Percentiles rank a stretch among this genome's conserved stretches.
These are phyloP conservation scores for Wickerhamiella bombiphila DNA, from an alignment of 805 yeast genomes.

Conservation along the genomic window DNA sequence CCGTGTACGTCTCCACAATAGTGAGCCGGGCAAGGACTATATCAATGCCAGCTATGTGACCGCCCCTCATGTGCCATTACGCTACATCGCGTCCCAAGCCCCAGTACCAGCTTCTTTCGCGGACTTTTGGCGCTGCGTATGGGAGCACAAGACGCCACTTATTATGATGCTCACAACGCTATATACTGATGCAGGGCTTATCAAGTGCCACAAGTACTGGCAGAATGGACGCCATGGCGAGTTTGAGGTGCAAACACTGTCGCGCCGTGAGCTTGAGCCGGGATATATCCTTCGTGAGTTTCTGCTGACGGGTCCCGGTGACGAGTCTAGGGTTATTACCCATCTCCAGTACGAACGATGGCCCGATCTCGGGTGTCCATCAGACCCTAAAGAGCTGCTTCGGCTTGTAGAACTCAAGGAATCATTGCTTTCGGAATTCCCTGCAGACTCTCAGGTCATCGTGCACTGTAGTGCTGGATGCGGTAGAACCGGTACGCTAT, in stretches of 20 bases:
- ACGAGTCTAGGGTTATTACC: conserved; percentile 32
- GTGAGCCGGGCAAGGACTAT: conserved; percentile 33
- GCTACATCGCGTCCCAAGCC: conserved; percentile 86
- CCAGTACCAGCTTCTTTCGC: conserved; percentile 66
- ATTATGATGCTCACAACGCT: conserved; percentile 61
- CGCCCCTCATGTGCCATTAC: conserved; percentile 25
- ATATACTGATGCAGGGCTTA: conserved; percentile 62
- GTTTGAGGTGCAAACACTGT: conserved; percentile 18
- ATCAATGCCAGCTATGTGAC: conserved; percentile 70
- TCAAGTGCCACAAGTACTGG: conserved; percentile 87
- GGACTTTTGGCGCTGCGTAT: conserved; percentile 73
- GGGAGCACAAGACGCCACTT: conserved; percentile 50
- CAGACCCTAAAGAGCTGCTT: conserved; percentile 49
- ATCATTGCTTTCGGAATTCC: conserved; percentile 21
- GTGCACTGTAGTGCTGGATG: conserved; percentile 97
- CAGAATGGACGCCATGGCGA: conserved; percentile 35
- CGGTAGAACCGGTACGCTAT: conserved; percentile 89
- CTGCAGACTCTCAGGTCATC: conserved; percentile 25
- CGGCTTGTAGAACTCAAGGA: conserved; percentile 35
- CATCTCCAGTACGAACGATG: conserved; percentile 71
- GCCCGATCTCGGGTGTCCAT: conserved; percentile 71
- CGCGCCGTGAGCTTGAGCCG: conserved; percentile 11
- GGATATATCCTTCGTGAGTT: conserved; percentile 31
- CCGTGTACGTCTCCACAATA: conserved; percentile 43
- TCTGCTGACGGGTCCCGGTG: conserved; percentile 23